These are phyloP conservation scores for Penicillium psychrosexuale DNA, from an alignment of 2,329 filamentous ascomycete genomes.

Conservation along the genomic window DNA sequence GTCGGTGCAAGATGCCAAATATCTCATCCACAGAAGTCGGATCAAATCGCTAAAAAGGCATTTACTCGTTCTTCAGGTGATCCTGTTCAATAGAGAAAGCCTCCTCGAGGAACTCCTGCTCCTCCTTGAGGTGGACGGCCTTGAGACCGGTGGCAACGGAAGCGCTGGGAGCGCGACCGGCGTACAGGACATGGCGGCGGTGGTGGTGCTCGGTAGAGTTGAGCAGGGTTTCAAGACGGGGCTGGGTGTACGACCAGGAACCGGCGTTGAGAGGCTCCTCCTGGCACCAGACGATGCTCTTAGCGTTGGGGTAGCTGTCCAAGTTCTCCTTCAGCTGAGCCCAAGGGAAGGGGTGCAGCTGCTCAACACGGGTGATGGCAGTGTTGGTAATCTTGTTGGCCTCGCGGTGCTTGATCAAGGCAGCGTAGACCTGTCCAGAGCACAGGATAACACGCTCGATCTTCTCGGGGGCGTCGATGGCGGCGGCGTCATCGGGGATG, in stretches of 20 bases:
- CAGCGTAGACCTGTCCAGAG: slow-evolving; percentile 88
- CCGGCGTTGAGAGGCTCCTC: slow-evolving; percentile 97
- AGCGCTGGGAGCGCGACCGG: slow-evolving; percentile 87
- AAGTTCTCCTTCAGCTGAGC: slow-evolving; percentile 94
- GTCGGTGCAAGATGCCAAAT: slow-evolving; percentile 5
- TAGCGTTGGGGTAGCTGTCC: slow-evolving; percentile 93
- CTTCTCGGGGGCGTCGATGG: slow-evolving; percentile 75
- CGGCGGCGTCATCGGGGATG: slow-evolving; percentile 75
- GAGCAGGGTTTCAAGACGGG: slow-evolving; percentile 91
- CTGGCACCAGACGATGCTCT: slow-evolving; percentile 96
- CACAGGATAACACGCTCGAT: slow-evolving; percentile 94
- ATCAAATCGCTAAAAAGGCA: slow-evolving; percentile 1
- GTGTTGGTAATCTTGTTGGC: slow-evolving; percentile 84
- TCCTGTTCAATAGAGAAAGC: slow-evolving; percentile 63
- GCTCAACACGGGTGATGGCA: slow-evolving; percentile 92
- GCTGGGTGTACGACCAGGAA: slow-evolving; percentile 96
- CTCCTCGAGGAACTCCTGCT: slow-evolving; percentile 72
- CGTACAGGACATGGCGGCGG: slow-evolving; percentile 94
- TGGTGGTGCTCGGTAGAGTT: slow-evolving; percentile 91
- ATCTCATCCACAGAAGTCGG: slow-evolving; percentile 4
- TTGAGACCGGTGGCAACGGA: slow-evolving; percentile 93
- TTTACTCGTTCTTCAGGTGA: slow-evolving; percentile 63
- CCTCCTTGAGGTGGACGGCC: slow-evolving; percentile 83
- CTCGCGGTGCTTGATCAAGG: slow-evolving; percentile 85
- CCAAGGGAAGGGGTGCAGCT: slow-evolving; percentile 99